Evolutionary conservation across 192 early-diverging fungal genomes (phyloP), one percentile per base, ranked within the genome.

Genomic region (Rhizophagus sp.): DNA sequence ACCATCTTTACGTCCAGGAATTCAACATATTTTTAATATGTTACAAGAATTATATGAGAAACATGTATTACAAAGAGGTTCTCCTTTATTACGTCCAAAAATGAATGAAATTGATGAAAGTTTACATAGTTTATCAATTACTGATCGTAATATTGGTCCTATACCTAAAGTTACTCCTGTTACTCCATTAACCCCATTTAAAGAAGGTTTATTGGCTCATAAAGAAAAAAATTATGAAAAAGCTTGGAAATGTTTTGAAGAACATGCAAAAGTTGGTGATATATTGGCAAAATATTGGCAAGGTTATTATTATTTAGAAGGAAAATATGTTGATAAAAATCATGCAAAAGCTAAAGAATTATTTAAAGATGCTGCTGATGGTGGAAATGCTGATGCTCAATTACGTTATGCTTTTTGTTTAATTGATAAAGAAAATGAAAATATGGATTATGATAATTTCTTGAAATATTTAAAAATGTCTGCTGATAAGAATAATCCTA

Each of bases 191-290:
- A 57, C 15, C 13, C 25, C 25, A 30, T 34, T 67, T 12, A 34
- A 67, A 25, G 33, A 33, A 33, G 65, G 65, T 57, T 57, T 57
- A 22, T 12, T 33, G 24, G 65, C 27, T 25, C 65, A 25, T 67
- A 34, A 67, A 57, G 17, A 57, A 17, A 57, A 52, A 75, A 25
- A 75, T 57, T 33, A 30, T n/a, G 49, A 49, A 36, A 75, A 24
- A 27, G 73, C 73, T 61, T 75, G 73, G 73, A 47, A 75, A 75
- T 75, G 74, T 57, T 75, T 75, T 62, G 49, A 50, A 24, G 74
- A 22, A 19, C 74, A 75, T 50, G 74, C 74, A 24, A 61, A 75
- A 62, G 19, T 75, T 19, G 52, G 34, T 7, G 50, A 75, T 61
- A 52, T 24, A 12, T 30, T 10, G 22, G 74, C 57, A 19, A 75